These are phyloP conservation scores for Candida maltosa DNA, from an alignment of 805 yeast species.

Conservation along the genomic window DNA sequence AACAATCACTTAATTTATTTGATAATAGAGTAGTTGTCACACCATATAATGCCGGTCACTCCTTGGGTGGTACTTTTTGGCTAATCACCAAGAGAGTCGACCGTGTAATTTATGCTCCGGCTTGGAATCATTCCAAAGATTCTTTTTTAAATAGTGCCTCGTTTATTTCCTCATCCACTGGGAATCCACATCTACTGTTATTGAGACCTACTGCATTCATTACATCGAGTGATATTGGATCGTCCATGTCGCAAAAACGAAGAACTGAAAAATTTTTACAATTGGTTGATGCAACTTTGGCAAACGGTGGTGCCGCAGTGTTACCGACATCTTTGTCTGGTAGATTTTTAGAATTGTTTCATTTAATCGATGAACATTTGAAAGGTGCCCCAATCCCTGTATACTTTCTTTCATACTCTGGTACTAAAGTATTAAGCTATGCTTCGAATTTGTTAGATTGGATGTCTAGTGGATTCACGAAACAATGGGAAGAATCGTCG, in stretches of 20 bases:
- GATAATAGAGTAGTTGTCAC: slow-evolving; percentile 68
- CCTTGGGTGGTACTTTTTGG: slow-evolving; percentile 94
- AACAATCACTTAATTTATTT: slow-evolving; percentile 66
- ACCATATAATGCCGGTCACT: slow-evolving; percentile 88
- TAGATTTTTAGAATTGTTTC: slow-evolving; percentile 75
- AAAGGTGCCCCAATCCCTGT: slow-evolving; percentile 64
- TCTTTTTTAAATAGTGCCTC: slow-evolving; percentile 58
- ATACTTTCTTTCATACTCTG: slow-evolving; percentile 71
- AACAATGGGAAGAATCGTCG: slow-evolving; percentile 67
- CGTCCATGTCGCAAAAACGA: slow-evolving; percentile 56
- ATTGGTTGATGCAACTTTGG: slow-evolving; percentile 61
- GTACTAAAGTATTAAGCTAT: slow-evolving; percentile 71
- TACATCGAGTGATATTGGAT: slow-evolving; percentile 68
- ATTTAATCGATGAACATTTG: slow-evolving; percentile 66
- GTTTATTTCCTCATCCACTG: slow-evolving; percentile 35
- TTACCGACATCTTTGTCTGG: slow-evolving; percentile 82
- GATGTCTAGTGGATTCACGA: slow-evolving; percentile 87
- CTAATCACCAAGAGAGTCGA: slow-evolving; percentile 69
- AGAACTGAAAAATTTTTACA: slow-evolving; percentile 63
- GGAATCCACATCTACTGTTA: slow-evolving; percentile 62
- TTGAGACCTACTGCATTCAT: slow-evolving; percentile 80
- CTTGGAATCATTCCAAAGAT: slow-evolving; percentile 94
- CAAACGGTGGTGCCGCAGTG: slow-evolving; percentile 75
- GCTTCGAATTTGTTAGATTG: slow-evolving; percentile 92
- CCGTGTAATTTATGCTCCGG: slow-evolving; percentile 80